These are phyloP conservation scores for Echites panduratus DNA, from an alignment of 257 asterid genomes.

Conservation along the genomic window DNA sequence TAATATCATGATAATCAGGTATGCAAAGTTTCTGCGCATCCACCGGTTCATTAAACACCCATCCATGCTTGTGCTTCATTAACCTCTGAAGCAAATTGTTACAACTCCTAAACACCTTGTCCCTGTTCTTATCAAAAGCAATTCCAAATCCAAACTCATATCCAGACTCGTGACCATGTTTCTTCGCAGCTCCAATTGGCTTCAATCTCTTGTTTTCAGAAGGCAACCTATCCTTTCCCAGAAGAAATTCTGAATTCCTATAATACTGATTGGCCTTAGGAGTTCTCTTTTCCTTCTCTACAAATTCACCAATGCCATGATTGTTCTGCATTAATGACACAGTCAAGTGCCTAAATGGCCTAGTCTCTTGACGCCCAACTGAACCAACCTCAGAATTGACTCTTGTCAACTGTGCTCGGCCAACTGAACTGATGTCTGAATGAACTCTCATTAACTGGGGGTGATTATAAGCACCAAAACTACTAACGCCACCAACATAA, in stretches of 20 bases:
- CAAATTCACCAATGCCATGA: slow-evolving; percentile 34
- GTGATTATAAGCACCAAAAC: slow-evolving; percentile 19
- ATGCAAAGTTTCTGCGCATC: slow-evolving; percentile 56
- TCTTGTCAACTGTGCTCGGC: slow-evolving; percentile 41
- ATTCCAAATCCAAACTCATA: slow-evolving; percentile 38
- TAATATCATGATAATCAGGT: slow-evolving; percentile 72
- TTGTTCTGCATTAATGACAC: slow-evolving; percentile 49
- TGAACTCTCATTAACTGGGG: slow-evolving; percentile 12
- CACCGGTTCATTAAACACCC: slow-evolving; percentile 91
- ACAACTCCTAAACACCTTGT: slow-evolving; percentile 54
- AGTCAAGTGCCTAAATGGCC: slow-evolving; percentile 66
- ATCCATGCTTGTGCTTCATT: slow-evolving; percentile 81
- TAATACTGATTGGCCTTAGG: slow-evolving; percentile 91
- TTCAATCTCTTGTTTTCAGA: slow-evolving; percentile 69
- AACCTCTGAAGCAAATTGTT: slow-evolving; percentile 67
- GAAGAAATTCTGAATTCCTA: slow-evolving; percentile 77
- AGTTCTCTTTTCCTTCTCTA: slow-evolving; percentile 87
- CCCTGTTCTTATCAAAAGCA: slow-evolving; percentile 48
- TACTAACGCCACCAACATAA: slow-evolving; percentile 31
- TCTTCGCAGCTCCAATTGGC: slow-evolving; percentile 52
- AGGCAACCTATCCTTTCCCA: slow-evolving; percentile 85
- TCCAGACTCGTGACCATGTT: slow-evolving; percentile 36
- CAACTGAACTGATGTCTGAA: slow-evolving; percentile 19
- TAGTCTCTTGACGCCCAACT: slow-evolving; percentile 38
- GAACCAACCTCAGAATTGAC: slow-evolving; percentile 51